These are phyloP conservation scores for Stagonosporopsis cucurbitacearum DNA, from an alignment of 2,329 filamentous ascomycete genomes.

Conservation along the genomic window DNA sequence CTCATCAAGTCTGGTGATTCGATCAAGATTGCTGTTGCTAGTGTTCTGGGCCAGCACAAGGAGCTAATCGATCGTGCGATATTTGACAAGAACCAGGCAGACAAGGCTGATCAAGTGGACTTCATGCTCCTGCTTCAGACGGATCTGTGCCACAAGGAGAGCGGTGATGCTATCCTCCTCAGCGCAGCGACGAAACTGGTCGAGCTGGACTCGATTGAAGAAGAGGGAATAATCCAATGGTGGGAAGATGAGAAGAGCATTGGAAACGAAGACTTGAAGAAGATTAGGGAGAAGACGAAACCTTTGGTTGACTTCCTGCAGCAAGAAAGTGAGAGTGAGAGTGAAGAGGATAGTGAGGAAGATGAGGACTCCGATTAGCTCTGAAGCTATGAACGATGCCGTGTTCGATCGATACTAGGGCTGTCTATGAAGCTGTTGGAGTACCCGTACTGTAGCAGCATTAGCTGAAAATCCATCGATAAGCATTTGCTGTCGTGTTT, in stretches of 20 bases:
- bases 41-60: conserved; percentile 60
- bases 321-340: conserved; percentile 71
- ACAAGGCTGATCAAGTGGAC: conserved; percentile 77
- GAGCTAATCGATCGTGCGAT: conserved; percentile 65
- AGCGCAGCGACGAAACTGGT: conserved; percentile 85
- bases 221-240: conserved; percentile 88
- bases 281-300: conserved; percentile 74
- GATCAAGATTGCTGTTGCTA: conserved; percentile 51
- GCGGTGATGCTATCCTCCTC: conserved; percentile 72
- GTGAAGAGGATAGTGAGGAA: conserved; percentile 66
- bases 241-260: conserved; percentile 77
- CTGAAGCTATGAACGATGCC: background rate
- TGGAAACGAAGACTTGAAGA: conserved; percentile 71
- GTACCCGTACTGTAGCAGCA: background rate
- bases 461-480: background rate
- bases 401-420: background rate
- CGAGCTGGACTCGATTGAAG: conserved; percentile 81
- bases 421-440: background rate
- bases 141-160: conserved; percentile 71
- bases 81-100: conserved; percentile 60
- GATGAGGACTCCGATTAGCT: conserved; percentile 40
- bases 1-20: conserved; percentile 60
- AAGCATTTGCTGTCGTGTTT: background rate
- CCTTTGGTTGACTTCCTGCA: conserved; percentile 82
- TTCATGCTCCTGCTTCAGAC: conserved; percentile 83